Evolutionary conservation across 202 grass and related monocot species (phyloP), one percentile per base, ranked within the genome.

Genomic region (Setaria italica): DNA sequence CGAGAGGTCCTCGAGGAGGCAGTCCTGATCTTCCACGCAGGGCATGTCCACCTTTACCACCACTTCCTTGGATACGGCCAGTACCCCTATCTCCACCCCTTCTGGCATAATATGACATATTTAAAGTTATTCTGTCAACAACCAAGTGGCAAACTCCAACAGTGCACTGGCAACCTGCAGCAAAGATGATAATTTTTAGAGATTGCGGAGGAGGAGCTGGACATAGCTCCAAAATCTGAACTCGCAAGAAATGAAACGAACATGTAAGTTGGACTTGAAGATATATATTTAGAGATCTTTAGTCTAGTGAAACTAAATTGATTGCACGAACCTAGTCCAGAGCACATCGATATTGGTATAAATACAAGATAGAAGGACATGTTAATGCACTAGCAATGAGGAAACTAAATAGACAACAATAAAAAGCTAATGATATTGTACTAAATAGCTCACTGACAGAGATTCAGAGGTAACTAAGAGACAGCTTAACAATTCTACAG

Each of bases 51-150:
- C 90, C 90, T 79, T 83, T 80, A 45, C 81, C 88, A 58, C 93
- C 86, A 53, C 88, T 84, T 50, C 90, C 90, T 88, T 85, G 71
- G 64, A 89, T 76, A 73, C 81, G 83, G 41, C 89, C 74, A 85
- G 50, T 92, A 85, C 51, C 57, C 82, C 93, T 92, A 67, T 91
- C 90, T 50, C 90, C 87, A 80, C 62, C 63, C 73, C 72, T 92
- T 90, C 90, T 89, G 48, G 80, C 80, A 60, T 95, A 88, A 62
- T 89, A 90, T 67, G 90, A 83, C 93, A 95, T 93, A 63, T 87
- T 73, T 41, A 80, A 85, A 86, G 70, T 80, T 68, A 77, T 79
- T 72, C 76, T 3, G 63, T 25, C 85, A 81, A 74, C 34, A 80
- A 51, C 4, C 47, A 63, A 73, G 29, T 82, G 62, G 49, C 35